Conservation (phyloP, 352 stramenopile genomes). For the Plasmopara halstedii region DNA sequence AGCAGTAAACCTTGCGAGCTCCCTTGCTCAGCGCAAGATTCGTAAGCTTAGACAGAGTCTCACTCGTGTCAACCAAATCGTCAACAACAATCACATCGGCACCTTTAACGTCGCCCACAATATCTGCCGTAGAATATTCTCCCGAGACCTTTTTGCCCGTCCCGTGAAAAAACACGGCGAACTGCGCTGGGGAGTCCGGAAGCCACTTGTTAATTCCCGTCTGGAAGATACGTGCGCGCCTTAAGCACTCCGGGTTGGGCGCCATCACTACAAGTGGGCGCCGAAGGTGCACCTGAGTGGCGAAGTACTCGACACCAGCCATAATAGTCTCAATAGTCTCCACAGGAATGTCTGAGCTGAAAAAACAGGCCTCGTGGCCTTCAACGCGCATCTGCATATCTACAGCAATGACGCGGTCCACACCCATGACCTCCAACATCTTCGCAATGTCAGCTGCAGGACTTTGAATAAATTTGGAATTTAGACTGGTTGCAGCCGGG, state of each 20-base stretch:
- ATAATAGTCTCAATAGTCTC: constrained; percentile 91
- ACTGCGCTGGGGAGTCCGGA: constrained; percentile 66
- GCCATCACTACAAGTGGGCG: constrained; percentile 82
- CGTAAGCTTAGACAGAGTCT: constrained; percentile 76
- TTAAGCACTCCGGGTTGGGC: constrained; percentile 82
- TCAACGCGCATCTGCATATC: constrained; percentile 89
- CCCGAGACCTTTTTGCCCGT: constrained; percentile 38
- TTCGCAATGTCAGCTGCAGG: constrained; percentile 84
- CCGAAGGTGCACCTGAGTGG: constrained; percentile 72
- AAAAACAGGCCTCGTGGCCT: constrained; percentile 88
- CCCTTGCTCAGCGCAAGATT: constrained; percentile 75
- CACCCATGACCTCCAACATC: constrained; percentile 92
- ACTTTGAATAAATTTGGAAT: constrained; percentile 90
- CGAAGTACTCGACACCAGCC: constrained; percentile 89
- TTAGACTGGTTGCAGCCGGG: constrained; percentile 81
- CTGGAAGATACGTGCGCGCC: constrained; percentile 81
- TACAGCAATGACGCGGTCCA: constrained; percentile 90
- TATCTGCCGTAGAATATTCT: constrained; percentile 63
- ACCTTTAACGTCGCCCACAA: constrained; percentile 85
- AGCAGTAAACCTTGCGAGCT: constrained; percentile 85
- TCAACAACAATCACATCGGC: constrained; percentile 90
- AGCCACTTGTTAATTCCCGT: constrained; percentile 83
- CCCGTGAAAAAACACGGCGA: constrained; percentile 79
- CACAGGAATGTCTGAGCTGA: constrained; percentile 84
- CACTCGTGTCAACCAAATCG: constrained; percentile 86